phyloP scores from a whole-genome alignment of 2,329 filamentous ascomycete species.

The Hypoxylon sp. region DNA sequence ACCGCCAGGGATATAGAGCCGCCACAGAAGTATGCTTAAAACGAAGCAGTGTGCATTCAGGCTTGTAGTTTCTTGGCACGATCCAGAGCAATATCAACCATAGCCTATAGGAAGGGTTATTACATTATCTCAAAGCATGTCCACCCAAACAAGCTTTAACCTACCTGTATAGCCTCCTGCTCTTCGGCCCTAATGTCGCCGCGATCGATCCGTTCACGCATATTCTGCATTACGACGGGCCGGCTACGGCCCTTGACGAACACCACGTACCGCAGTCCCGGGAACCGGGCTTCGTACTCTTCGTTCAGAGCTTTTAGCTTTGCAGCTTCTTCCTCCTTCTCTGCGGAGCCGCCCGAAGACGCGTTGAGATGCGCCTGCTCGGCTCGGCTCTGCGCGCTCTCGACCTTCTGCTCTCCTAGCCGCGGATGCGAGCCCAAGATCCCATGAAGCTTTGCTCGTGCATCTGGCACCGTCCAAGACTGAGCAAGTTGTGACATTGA shows the following conservation, averaged over 20 bases:
- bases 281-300: conserved; percentile 84
- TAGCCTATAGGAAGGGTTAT: conserved; percentile 75
- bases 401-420: conserved; percentile 82
- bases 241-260: conserved; percentile 88
- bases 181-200: conserved; percentile 76
- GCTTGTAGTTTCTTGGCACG: conserved; percentile 72
- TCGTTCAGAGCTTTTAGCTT: conserved; percentile 73
- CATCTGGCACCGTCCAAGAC: conserved; percentile 49
- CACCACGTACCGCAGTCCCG: conserved; percentile 87
- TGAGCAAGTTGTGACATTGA: conserved; percentile 71
- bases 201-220: conserved; percentile 77
- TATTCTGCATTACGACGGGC: conserved; percentile 82
- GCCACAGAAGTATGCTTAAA: background rate
- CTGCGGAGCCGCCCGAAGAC: conserved; percentile 59
- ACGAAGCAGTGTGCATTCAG: background rate
- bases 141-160: conserved; percentile 21
- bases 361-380: conserved; percentile 82
- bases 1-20: background rate
- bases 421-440: conserved; percentile 87
- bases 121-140: background rate
- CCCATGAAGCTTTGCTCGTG: conserved; percentile 70
- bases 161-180: conserved; percentile 72
- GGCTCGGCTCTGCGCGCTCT: conserved; percentile 81
- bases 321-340: conserved; percentile 66
- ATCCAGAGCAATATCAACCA: conserved; percentile 91